Percentiles rank a stretch among this genome's conserved stretches.
Evolutionary conservation across 1,139 yeast species (phyloP).

Genomic region (Yamadazyma atlantica): DNA sequence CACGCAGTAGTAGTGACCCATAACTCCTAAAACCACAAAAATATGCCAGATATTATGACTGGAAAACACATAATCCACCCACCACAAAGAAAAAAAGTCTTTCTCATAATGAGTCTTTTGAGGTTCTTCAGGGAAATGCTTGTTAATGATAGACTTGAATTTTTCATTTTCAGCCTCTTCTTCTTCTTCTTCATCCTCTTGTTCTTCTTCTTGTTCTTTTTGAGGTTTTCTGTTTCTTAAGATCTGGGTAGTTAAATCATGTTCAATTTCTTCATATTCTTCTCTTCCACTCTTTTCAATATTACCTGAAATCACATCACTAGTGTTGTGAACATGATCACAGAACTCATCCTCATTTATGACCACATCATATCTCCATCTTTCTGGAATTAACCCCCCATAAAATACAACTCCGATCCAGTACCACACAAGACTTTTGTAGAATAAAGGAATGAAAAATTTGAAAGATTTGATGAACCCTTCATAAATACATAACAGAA

Average conservation of each 20-base stretch:
- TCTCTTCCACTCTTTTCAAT: constrained; percentile 45
- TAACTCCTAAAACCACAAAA: constrained; percentile 81
- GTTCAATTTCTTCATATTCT: constrained; percentile 43
- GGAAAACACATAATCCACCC: constrained; percentile 73
- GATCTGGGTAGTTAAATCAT: constrained; percentile 25
- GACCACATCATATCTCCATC: constrained; percentile 70
- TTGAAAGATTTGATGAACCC: constrained; percentile 53
- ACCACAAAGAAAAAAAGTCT: constrained; percentile 70
- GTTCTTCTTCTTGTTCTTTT: not conserved
- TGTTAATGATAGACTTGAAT: constrained; percentile 39
- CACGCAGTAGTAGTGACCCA: constrained; percentile 81
- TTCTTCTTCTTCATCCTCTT: constrained; percentile 7
- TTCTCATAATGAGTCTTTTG: constrained; percentile 38
- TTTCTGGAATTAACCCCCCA: constrained; percentile 86
- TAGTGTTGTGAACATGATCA: constrained; percentile 28
- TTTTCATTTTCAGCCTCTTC: constrained; percentile 21
- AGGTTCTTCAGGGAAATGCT: constrained; percentile 58
- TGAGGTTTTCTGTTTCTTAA: constrained; percentile 10
- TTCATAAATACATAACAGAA: constrained; percentile 55
- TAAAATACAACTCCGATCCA: constrained; percentile 82
- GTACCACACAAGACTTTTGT: constrained; percentile 72
- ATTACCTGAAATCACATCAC: constrained; percentile 37
- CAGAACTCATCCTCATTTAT: constrained; percentile 42
- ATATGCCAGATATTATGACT: constrained; percentile 96
- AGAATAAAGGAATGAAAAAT: constrained; percentile 61